Evolutionary conservation across 352 stramenopile species (phyloP), one percentile per base, ranked within the genome.

Genomic region (Phytophthora fragariae): DNA sequence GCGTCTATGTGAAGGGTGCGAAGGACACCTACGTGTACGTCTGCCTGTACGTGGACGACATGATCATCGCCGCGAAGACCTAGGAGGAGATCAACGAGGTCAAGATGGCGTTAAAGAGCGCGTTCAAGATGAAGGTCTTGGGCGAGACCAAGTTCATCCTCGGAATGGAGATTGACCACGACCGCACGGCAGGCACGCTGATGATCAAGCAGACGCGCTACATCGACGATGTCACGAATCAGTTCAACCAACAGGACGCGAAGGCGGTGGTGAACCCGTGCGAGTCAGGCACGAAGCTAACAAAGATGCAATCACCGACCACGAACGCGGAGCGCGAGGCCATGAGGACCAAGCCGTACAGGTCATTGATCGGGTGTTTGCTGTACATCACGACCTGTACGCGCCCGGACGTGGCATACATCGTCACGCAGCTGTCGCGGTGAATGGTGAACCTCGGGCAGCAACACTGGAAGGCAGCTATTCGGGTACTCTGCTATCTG

Each of bases 91-190:
- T 52, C 44, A 52, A 52, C 44, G 44, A 52, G 44, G 5, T 52
- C 15, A 52, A 52, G 17, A 5, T 52, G 17, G 44, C 49, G 19
- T 63, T 63, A 37, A 63, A 55, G 57, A 21, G 54, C 10, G 44
- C 17, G 29, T 31, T 31, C 29, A 31, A 31, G 29, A 31, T 31
- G 29, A 31, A 31, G 29, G 29, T 7, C 3, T 31, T 31, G 29
- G 29, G 29, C 29, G 29, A 31, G 29, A 6, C 29, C 29, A 31
- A 31, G 29, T 31, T 52, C 44, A 52, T 52, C 17, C 44, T 53
- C 19, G 46, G 46, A 1, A 53, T 53, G 17, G 46, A 53, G 46
- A 53, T 53, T 5, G 19, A 31, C 46, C 46, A 53, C 10, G n/a
- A 52, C 17, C 44, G 14, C 46, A 29, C 17, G 17, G 6, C 6